These are phyloP conservation scores for Monosporascus sp. DNA, from an alignment of 2,329 filamentous ascomycete species.

Conservation along the genomic window DNA sequence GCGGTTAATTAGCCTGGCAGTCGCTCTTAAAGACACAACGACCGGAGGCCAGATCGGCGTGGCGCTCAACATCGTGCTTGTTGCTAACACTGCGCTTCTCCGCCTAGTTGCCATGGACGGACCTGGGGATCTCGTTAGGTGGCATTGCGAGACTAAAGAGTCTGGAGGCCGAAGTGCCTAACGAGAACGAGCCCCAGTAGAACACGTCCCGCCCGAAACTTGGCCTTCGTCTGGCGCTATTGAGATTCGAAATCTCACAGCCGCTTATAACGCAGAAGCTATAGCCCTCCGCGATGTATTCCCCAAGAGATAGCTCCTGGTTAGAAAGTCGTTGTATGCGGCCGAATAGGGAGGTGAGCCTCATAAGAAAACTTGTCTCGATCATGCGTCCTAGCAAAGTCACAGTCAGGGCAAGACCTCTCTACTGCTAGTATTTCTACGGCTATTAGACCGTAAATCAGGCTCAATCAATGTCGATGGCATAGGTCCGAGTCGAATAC, in stretches of 20 bases:
- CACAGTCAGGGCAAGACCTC: conserved; percentile 29
- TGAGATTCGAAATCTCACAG: conserved; percentile 22
- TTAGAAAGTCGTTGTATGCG: conserved; percentile 46
- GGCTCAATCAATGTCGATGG: conserved; percentile 25
- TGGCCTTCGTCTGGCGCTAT: conserved; percentile 26
- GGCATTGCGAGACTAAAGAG: conserved; percentile 28
- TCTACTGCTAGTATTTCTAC: conserved; percentile 11
- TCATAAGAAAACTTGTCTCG: not conserved
- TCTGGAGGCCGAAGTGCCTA: conserved; percentile 19
- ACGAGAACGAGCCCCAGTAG: too few species aligned
- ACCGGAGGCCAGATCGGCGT: conserved; percentile 29
- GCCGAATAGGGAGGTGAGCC: conserved; percentile 44
- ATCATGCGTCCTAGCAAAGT: too few species aligned
- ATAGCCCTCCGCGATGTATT: conserved; percentile 21
- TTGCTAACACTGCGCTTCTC: conserved; percentile 31
- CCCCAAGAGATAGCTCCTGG: conserved; percentile 31
- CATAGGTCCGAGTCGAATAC: conserved; percentile 19
- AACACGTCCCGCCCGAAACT: conserved; percentile 1
- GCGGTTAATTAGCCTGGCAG: conserved; percentile 32
- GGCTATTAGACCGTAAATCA: conserved; percentile 20
- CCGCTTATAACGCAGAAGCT: conserved; percentile 21
- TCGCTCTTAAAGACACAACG: conserved; percentile 11
- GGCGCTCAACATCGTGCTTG: conserved; percentile 30
- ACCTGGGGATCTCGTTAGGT: conserved; percentile 31
- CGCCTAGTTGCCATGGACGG: conserved; percentile 29